Evolutionary conservation across 179 eudicot species (phyloP).

Genomic region (Camellia oleifera): DNA sequence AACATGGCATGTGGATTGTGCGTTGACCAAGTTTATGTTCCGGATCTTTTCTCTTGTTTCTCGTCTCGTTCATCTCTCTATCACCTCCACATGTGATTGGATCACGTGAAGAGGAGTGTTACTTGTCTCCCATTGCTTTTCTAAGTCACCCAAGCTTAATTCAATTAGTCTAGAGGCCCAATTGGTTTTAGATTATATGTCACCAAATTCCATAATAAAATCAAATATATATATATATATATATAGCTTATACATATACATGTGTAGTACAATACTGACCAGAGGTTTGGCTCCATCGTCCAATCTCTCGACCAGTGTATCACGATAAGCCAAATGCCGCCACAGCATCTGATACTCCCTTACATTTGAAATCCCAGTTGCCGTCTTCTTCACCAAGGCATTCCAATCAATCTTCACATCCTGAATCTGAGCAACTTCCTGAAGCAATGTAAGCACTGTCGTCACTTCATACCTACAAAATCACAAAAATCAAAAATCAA

Average conservation of each 20-base stretch:
- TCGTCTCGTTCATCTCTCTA: no score
- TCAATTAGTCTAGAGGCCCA: no score
- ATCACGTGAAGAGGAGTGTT: no score
- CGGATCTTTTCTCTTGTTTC: no score
- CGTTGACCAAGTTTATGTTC: no score
- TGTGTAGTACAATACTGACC: slow-evolving; percentile 31
- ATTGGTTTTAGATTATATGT: no score
- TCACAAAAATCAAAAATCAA: background rate
- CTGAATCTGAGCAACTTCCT: slow-evolving; percentile 55
- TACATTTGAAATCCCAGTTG: slow-evolving; percentile 63
- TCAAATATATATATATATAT: no score
- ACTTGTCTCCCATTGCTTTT: no score
- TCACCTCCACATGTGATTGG: no score
- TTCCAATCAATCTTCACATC: slow-evolving; percentile 74
- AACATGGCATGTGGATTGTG: no score
- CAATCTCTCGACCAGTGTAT: slow-evolving; percentile 41
- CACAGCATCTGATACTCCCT: slow-evolving; percentile 85
- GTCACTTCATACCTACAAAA: slow-evolving; percentile 55
- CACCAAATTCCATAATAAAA: no score
- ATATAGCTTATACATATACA: background rate
- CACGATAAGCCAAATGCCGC: slow-evolving; percentile 87
- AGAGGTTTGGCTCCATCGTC: slow-evolving; percentile 43
- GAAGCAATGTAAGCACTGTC: slow-evolving; percentile 59
- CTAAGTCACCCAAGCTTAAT: no score
- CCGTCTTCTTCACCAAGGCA: slow-evolving; percentile 54